These are phyloP conservation scores for Amaranthus tricolor DNA, from an alignment of 179 eudicot genomes.

Conservation along the genomic window DNA sequence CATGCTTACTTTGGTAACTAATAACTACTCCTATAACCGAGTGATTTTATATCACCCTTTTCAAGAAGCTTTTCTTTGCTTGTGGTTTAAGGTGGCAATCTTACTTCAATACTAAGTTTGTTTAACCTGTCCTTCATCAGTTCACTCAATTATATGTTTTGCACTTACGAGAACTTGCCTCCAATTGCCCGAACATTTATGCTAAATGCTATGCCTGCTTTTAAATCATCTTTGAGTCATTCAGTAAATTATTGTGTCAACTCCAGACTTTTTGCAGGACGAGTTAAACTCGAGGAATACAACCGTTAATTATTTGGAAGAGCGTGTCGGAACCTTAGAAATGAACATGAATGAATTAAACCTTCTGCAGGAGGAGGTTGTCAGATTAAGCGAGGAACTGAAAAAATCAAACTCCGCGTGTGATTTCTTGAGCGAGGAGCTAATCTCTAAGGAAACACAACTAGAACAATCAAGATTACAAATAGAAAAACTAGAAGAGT, in stretches of 20 bases:
- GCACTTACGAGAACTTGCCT: no score
- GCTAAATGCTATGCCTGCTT: neutral
- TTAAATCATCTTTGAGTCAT: conserved; percentile 2
- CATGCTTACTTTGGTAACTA: no score
- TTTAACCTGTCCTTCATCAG: no score
- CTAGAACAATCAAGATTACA: conserved; percentile 37
- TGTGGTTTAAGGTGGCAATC: no score
- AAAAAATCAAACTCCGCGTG: conserved; percentile 46
- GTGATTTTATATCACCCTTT: no score
- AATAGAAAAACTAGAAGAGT: conserved; percentile 60
- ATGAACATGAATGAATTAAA: conserved; percentile 35
- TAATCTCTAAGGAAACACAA: conserved; percentile 51
- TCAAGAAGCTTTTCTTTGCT: no score
- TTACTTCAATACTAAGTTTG: no score
- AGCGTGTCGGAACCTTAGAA: conserved; percentile 41
- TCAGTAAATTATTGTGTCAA: conserved; percentile 22
- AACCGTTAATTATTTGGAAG: conserved; percentile 41
- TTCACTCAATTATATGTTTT: no score
- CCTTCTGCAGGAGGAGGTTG: conserved; percentile 45
- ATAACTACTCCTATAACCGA: no score
- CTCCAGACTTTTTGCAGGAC: conserved; percentile 71
- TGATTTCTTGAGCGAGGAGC: conserved; percentile 39
- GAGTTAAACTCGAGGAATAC: conserved; percentile 51
- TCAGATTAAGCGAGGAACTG: conserved; percentile 46
- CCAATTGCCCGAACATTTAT: no score